Base-by-base conservation (phyloP, 2,329 filamentous ascomycete species). In the Colletotrichum horii region DNA sequence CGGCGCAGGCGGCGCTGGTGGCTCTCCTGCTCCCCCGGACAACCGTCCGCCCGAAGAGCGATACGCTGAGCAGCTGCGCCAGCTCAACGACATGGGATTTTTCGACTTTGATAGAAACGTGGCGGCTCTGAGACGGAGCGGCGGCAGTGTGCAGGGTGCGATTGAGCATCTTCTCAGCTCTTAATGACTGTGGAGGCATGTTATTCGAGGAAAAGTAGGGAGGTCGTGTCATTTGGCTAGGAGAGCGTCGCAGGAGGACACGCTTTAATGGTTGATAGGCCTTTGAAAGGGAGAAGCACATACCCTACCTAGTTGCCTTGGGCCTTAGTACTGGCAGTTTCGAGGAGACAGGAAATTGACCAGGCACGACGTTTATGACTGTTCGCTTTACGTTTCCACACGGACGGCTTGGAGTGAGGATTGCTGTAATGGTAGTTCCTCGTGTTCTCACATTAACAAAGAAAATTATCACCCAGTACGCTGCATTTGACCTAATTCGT, bases 61-160 rank as follows among this genome's bases (percentile, higher is more conserved):
- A 75, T 99, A 98, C 80, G 96, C 94, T 4, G 93, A 95, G 36
- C 96, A 99, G 85, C 88, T 99, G 66, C 90, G 95, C 76, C 96
- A 98, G 86, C 87, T 99, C 77, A 99, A 99, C 83, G 97, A 98
- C 79, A 99, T 99, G 97, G 97, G 97, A 4, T 99, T 99, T 86
- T 98, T 93, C 83, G 96, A 99, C 82, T 99, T 98, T 82, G 96
- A 99, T 68, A 89, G 94, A 79, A 99, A 99, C 80, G 92, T 99
- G 36, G 93, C 94, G 71, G 97, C 97, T 7, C 87, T 99, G 81
- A 91, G 96, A 84, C 91, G 96, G 80, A 95, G 95, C 76, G 97
- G 97, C 11, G 97, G 97, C 14, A 98, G 95, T 83, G 97, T 98
- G 55, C 96, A 98, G 83, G 97, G 96, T 14, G 97, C 95, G 7